These are phyloP conservation scores for Phallus indusiatus DNA, from an alignment of 768 basidiomycete genomes.

Conservation along the genomic window DNA sequence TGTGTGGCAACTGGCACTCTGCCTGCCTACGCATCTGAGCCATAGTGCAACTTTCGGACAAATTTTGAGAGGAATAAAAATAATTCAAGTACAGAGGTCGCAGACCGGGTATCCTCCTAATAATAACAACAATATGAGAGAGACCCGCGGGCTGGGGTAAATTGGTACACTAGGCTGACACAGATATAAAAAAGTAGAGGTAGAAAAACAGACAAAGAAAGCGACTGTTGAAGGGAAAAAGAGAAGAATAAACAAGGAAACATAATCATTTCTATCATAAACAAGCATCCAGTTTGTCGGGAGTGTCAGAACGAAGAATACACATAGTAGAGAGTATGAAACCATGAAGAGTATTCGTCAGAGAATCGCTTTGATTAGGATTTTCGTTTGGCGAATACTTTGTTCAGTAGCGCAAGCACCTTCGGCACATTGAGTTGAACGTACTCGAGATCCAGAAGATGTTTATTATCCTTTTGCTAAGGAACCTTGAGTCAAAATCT, in stretches of 20 bases:
- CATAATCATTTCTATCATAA: slow-evolving; percentile 7
- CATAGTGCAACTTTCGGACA: not conserved
- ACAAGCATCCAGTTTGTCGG: slow-evolving; percentile 2
- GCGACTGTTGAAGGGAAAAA: slow-evolving; percentile 10
- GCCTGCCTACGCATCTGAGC: too few species aligned
- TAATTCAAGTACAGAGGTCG: slow-evolving; percentile 10
- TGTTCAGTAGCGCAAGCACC: slow-evolving; percentile 84
- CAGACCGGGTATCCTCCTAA: slow-evolving; percentile 11
- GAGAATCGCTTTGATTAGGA: slow-evolving; percentile 3
- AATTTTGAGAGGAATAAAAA: not conserved
- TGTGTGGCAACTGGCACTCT: too few species aligned
- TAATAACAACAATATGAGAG: slow-evolving; percentile 5
- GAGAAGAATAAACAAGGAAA: slow-evolving; percentile 24
- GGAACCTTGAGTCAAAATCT: slow-evolving; percentile 4
- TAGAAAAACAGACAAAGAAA: slow-evolving; percentile 13
- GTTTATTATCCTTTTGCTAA: slow-evolving; percentile 99
- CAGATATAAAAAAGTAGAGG: slow-evolving; percentile 22
- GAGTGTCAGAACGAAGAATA: not conserved
- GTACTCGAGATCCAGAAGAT: slow-evolving; percentile 92
- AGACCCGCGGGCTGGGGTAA: not conserved
- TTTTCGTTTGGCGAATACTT: slow-evolving; percentile 78
- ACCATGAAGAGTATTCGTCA: not conserved
- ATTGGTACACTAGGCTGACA: slow-evolving; percentile 7
- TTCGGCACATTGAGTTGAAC: slow-evolving; percentile 96
- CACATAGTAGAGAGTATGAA: not conserved